A percentile compares a stretch with the other conserved stretches of the same genome.
These are phyloP conservation scores for Elaeis oleifera DNA, from an alignment of 202 grass and related monocot genomes.

Conservation along the genomic window DNA sequence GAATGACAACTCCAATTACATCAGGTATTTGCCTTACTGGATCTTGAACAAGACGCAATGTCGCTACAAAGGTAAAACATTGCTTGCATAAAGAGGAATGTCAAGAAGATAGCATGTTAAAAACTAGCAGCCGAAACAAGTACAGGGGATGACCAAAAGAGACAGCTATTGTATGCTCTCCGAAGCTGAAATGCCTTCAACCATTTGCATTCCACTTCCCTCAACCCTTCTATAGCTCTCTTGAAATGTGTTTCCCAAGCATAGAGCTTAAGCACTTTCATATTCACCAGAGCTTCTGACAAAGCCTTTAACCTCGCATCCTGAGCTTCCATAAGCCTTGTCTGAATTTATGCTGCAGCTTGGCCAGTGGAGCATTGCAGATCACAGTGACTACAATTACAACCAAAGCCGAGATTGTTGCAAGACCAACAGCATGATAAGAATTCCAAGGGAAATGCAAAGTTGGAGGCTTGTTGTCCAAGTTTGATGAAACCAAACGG, in stretches of 20 bases:
- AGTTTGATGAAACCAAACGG: slow-evolving; percentile 92
- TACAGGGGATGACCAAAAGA: slow-evolving; percentile 88
- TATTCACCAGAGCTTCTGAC: slow-evolving; percentile 69
- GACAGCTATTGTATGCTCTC: slow-evolving; percentile 72
- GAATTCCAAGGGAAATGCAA: slow-evolving; percentile 60
- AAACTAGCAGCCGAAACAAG: slow-evolving; percentile 77
- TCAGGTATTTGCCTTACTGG: slow-evolving; percentile 76
- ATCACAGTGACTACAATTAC: slow-evolving; percentile 71
- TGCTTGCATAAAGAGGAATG: slow-evolving; percentile 68
- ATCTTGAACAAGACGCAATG: slow-evolving; percentile 72
- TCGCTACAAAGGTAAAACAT: slow-evolving; percentile 82
- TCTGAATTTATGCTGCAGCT: slow-evolving; percentile 85
- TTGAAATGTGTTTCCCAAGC: slow-evolving; percentile 90
- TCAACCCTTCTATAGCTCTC: slow-evolving; percentile 61
- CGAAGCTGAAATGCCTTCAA: slow-evolving; percentile 72
- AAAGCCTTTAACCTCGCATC: slow-evolving; percentile 77
- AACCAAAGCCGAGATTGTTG: slow-evolving; percentile 44
- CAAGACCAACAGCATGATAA: slow-evolving; percentile 67
- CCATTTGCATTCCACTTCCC: slow-evolving; percentile 76
- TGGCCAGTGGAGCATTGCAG: slow-evolving; percentile 71
- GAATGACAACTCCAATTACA: slow-evolving; percentile 76
- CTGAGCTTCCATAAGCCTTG: slow-evolving; percentile 72
- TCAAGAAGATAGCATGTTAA: slow-evolving; percentile 63
- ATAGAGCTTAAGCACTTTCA: slow-evolving; percentile 87
- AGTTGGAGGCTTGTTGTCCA: slow-evolving; percentile 80